A percentile compares a stretch with the other conserved stretches of the same genome.
Evolutionary conservation across 2,329 filamentous ascomycete genomes (phyloP).

Genomic region (Claviceps cyperi): DNA sequence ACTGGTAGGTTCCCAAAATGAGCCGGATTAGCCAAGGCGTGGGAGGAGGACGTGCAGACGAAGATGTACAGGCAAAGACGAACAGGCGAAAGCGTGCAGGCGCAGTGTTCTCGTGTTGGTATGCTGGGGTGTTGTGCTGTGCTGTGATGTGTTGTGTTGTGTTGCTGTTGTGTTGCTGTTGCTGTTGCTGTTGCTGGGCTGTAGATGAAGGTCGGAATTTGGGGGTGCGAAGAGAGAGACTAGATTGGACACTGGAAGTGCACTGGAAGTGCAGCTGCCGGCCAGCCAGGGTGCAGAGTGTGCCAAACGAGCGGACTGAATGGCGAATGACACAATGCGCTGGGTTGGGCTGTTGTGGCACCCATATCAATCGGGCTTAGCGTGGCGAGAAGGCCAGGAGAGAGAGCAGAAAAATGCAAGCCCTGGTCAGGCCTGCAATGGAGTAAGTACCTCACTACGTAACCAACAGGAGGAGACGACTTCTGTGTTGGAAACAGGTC

Average conservation of each 20-base stretch:
- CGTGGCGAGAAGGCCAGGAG: neutral
- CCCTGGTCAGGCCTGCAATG: too few species aligned
- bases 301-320: conserved; percentile 3
- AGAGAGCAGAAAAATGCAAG: neutral
- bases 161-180: too few species aligned
- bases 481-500: too few species aligned
- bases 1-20: neutral
- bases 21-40: neutral
- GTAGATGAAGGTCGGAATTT: neutral
- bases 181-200: neutral
- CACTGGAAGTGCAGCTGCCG: neutral
- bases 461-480: too few species aligned
- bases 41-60: neutral
- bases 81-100: neutral
- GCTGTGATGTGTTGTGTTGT: too few species aligned
- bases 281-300: neutral
- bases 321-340: conserved; percentile 7
- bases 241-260: conserved; percentile 2
- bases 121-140: too few species aligned
- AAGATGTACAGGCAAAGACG: too few species aligned
- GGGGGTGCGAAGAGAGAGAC: conserved; percentile 1
- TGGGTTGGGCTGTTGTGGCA: conserved; percentile 7
- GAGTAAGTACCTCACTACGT: too few species aligned
- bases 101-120: neutral
- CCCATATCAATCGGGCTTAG: conserved; percentile 4